A percentile compares a stretch with the other conserved stretches of the same genome.
These are phyloP conservation scores for Aciculosporium take DNA, from an alignment of 2,329 filamentous ascomycete species.

Conservation along the genomic window DNA sequence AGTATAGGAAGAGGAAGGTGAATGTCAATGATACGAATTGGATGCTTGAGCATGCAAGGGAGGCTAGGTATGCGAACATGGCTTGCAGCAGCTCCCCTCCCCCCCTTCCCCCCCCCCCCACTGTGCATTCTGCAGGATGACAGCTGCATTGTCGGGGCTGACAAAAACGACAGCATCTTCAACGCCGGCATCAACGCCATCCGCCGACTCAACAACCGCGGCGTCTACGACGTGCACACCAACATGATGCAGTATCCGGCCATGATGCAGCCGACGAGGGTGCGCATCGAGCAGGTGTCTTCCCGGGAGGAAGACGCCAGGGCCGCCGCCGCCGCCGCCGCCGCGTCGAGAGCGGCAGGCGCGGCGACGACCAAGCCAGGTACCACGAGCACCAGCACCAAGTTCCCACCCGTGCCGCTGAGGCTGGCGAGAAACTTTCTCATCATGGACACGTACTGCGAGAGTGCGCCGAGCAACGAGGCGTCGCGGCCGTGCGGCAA, in stretches of 20 bases:
- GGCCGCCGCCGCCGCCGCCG: not conserved
- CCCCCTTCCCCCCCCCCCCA: not conserved
- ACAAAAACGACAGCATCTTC: conserved; percentile 77
- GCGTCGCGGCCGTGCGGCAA: conserved; percentile 30
- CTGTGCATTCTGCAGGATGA: not conserved
- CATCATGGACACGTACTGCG: conserved; percentile 39
- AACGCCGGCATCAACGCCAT: conserved; percentile 59
- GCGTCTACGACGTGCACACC: conserved; percentile 87
- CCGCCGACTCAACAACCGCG: conserved; percentile 54
- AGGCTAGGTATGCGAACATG: conserved; percentile 56
- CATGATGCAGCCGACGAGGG: conserved; percentile 80
- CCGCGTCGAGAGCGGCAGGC: no score
- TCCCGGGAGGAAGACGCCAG: conserved; percentile 21
- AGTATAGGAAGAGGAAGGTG: conserved; percentile 71
- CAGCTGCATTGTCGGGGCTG: no score
- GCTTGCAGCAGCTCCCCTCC: no score
- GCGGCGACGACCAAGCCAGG: no score
- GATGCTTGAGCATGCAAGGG: conserved; percentile 88
- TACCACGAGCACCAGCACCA: conserved; percentile 11
- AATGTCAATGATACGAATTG: conserved; percentile 89
- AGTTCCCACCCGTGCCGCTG: conserved; percentile 34
- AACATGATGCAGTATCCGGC: conserved; percentile 80
- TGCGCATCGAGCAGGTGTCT: conserved; percentile 59
- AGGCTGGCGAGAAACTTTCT: conserved; percentile 41
- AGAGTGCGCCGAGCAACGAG: conserved; percentile 34